Conservation (phyloP, 2,329 filamentous ascomycete species). For the Hymenoscyphus albidus region DNA sequence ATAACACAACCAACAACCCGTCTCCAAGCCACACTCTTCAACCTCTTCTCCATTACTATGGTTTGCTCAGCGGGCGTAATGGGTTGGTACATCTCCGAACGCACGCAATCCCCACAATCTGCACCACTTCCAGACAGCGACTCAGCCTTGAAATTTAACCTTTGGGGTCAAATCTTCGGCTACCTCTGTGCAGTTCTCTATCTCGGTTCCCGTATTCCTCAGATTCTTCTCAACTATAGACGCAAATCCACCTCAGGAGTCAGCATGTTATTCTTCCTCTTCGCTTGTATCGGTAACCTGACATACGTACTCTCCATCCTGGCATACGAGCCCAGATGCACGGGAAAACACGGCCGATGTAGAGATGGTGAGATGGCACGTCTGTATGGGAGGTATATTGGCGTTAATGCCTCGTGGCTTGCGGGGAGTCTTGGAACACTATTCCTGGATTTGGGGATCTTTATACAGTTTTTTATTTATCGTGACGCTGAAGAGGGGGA, state of each 20-base stretch:
- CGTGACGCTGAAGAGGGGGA: constrained; percentile 30
- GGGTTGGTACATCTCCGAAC: constrained; percentile 75
- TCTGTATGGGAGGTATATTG: constrained; percentile 76
- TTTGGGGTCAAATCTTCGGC: constrained; percentile 84
- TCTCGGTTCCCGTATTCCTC: constrained; percentile 82
- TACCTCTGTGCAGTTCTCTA: constrained; percentile 89
- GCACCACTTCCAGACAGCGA: constrained; percentile 34
- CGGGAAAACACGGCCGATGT: constrained; percentile 45
- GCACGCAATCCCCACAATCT: constrained; percentile 25
- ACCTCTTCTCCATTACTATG: constrained; percentile 69
- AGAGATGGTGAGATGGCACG: constrained; percentile 57
- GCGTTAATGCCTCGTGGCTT: constrained; percentile 89
- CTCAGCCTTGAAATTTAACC: constrained; percentile 61
- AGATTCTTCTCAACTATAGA: constrained; percentile 86
- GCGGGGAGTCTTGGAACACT: constrained; percentile 85
- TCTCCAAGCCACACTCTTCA: constrained; percentile 64
- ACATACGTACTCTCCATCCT: constrained; percentile 92
- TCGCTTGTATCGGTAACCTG: constrained; percentile 91
- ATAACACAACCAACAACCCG: constrained; percentile 47
- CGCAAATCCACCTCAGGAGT: constrained; percentile 92
- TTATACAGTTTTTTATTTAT: constrained; percentile 90
- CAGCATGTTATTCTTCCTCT: constrained; percentile 91
- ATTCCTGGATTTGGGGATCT: constrained; percentile 79
- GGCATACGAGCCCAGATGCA: constrained; percentile 76
- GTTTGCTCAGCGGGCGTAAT: constrained; percentile 79